phyloP scores from a whole-genome alignment of 768 basidiomycete genomes.

The Cubamyces sp. region DNA sequence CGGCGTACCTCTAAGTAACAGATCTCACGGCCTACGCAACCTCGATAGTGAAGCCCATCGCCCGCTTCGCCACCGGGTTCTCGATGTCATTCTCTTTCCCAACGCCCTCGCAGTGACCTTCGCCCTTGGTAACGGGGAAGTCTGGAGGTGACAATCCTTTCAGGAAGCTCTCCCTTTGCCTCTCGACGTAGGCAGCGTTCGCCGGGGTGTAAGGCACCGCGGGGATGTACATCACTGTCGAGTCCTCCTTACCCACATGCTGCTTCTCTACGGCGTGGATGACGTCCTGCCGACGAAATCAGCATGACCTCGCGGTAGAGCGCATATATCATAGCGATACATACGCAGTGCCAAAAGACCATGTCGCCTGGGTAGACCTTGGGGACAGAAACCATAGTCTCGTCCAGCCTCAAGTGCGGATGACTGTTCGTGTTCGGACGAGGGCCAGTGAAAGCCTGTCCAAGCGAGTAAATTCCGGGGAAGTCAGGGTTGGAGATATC shows the following conservation, averaged over 20 bases:
- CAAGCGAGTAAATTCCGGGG: conserved; percentile 38
- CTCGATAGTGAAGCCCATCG: conserved; percentile 48
- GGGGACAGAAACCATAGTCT: conserved; percentile 73
- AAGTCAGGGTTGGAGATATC: conserved; percentile 38
- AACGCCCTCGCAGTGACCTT: conserved; percentile 43
- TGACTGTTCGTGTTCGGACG: conserved; percentile 57
- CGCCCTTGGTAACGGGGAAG: conserved; percentile 56
- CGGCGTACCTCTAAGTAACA: neutral
- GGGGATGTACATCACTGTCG: conserved; percentile 79
- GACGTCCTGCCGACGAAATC: conserved; percentile 38
- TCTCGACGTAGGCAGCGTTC: conserved; percentile 62
- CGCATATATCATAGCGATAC: conserved; percentile 12
- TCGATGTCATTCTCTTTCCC: conserved; percentile 46
- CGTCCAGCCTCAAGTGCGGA: conserved; percentile 65
- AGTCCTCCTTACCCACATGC: conserved; percentile 58
- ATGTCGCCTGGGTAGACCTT: conserved; percentile 76
- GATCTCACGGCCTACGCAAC: conserved; percentile 19
- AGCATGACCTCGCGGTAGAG: neutral
- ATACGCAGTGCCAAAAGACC: conserved; percentile 76
- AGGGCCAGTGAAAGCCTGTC: conserved; percentile 42
- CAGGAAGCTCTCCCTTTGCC: conserved; percentile 67
- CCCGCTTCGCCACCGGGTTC: conserved; percentile 38
- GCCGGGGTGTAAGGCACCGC: conserved; percentile 67
- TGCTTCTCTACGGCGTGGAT: conserved; percentile 52
- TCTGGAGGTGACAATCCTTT: conserved; percentile 69